Percentiles rank a stretch among this genome's conserved stretches.
Conservation (phyloP, 2,329 filamentous ascomycete genomes). For the Fusarium sterilihyphosum region DNA sequence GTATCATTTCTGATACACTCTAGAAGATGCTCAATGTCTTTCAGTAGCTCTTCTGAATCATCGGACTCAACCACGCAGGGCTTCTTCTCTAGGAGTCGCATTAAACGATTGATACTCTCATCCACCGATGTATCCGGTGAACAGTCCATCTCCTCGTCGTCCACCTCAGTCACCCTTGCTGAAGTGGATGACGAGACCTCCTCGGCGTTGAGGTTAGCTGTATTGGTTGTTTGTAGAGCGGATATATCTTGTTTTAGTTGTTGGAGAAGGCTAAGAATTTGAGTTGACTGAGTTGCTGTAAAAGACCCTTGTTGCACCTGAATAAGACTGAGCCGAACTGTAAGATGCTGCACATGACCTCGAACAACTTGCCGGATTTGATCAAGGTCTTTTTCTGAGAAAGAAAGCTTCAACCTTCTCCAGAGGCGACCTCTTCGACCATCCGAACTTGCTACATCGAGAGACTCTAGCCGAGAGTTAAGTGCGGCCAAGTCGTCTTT, state of each 20-base stretch:
- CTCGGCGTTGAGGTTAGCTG: accelerated
- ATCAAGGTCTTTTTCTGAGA: background rate
- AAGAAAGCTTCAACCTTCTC: background rate
- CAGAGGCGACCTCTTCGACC: background rate
- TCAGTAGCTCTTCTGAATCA: background rate
- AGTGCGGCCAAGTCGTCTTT: background rate
- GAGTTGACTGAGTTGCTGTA: background rate
- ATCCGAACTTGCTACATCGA: background rate
- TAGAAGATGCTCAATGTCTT: background rate
- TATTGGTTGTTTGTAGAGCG: accelerated
- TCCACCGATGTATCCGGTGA: background rate
- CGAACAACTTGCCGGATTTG: accelerated
- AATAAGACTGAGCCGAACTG: background rate
- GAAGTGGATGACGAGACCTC: accelerated
- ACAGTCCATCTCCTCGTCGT: background rate
- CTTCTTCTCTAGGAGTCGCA: background rate
- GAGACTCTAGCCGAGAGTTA: accelerated
- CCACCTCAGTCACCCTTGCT: background rate
- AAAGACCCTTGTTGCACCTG: background rate
- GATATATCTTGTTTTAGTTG: background rate
- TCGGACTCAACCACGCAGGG: background rate
- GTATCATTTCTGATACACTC: background rate
- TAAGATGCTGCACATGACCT: background rate
- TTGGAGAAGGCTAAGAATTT: background rate
- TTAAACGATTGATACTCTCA: background rate